Evolutionary conservation across 768 basidiomycete species (phyloP), one percentile per base, ranked within the genome.

Genomic region (Boletus huronensis): DNA sequence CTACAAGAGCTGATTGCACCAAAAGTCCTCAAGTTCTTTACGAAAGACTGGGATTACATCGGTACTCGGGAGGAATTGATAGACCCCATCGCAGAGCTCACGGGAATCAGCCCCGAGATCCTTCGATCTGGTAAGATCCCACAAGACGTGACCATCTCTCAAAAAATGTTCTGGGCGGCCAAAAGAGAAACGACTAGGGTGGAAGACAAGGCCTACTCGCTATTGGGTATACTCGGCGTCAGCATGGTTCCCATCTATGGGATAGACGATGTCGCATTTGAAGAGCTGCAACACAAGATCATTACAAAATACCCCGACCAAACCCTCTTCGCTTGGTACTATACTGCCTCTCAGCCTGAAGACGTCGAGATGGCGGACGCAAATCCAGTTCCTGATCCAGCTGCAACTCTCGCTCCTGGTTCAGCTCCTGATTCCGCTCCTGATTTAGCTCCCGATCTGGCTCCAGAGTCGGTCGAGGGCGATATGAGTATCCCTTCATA

Each of bases 1-100:
- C 48, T 71, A 6, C 68, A 69, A 43, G 70, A 69, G 17, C 48
- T 69, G 39, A 59, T 73, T 13, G 72, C 71, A 14, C 71, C 71
- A 3, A 57, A 19, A 21, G 25, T 14, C 13, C 57, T 68, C 54
- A 54, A 48, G 34, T 72, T 72, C 54, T 72, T 63, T 38, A 55
- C 61, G 1, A 52, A 54, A n/a, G 55, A 66, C 39, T 72, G 72
- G 70, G 9, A 3, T 9, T 29, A 48, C 5, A 47, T 65, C 23
- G 64, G 65, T 28, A 54, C 50, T 2, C 53, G 64, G 26, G 58
- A 55, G 11, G 31, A 45, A 0, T 40, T 70, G 47, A 45, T 59
- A 38, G 50, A 48, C 0, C 35, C 1, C 17, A 68, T 68, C 31
- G 34, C 49, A 13, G 11, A 47, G 13, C 54, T 43, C 4, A 68